Evolutionary conservation across 1,284 basidiomycete genomes (phyloP).

Genomic region (Cutaneotrichosporon cutaneum): DNA sequence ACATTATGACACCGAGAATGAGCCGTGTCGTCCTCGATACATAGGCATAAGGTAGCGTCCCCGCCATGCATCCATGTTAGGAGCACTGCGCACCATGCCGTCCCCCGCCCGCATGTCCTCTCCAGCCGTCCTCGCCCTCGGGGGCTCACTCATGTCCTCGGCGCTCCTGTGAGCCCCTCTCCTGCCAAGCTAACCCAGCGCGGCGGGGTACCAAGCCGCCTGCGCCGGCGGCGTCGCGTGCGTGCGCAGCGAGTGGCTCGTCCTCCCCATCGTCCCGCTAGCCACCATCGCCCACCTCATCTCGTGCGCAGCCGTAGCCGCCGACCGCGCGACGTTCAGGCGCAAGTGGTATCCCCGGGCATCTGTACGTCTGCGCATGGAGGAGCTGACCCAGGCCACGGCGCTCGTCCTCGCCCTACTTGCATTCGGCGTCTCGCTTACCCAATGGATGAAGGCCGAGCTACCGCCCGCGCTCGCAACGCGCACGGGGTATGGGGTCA

Average conservation of each 20-base stretch:
- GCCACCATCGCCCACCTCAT: constrained; percentile 23
- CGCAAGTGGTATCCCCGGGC: neutral
- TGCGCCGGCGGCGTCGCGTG: neutral
- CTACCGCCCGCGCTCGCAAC: neutral
- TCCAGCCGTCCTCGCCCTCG: neutral
- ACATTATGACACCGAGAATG: neutral
- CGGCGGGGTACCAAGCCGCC: neutral
- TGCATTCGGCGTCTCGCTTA: neutral
- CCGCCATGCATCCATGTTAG: too few relatives aligned
- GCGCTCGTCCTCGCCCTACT: neutral
- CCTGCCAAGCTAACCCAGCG: neutral
- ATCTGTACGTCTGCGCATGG: neutral
- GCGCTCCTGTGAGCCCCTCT: neutral
- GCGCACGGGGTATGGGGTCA: neutral
- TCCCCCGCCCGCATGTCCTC: neutral
- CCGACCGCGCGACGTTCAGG: neutral
- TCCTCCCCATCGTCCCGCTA: neutral
- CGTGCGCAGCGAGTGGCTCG: neutral
- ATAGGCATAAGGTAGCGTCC: too few relatives aligned
- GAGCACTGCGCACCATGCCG: too few relatives aligned
- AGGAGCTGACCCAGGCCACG: neutral
- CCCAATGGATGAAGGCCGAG: constrained; percentile 11
- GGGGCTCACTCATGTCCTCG: neutral
- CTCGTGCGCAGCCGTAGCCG: constrained; percentile 20
- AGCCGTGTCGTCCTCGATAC: too few relatives aligned